These are phyloP conservation scores for Corchorus capsularis DNA, from an alignment of 345 rosid genomes.

Conservation along the genomic window DNA sequence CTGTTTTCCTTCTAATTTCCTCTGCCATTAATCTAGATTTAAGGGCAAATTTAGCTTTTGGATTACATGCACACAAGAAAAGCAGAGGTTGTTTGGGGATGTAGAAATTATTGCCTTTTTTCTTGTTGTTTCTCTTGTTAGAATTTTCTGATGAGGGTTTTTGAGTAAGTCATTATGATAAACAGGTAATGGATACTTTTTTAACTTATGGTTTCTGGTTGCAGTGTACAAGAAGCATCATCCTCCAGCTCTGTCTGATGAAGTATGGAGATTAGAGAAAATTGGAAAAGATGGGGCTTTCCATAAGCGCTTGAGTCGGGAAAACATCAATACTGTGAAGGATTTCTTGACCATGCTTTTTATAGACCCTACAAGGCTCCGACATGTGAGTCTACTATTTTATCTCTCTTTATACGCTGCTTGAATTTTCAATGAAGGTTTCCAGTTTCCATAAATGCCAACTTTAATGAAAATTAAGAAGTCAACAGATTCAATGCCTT, in stretches of 20 bases:
- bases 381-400: conserved; percentile 54
- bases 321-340: conserved; percentile 72
- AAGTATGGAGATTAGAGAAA: conserved; percentile 98
- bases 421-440: not conserved
- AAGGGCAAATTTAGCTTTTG: not conserved
- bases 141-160: not conserved
- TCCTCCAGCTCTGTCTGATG: conserved; percentile 83
- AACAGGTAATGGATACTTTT: conserved; percentile 1
- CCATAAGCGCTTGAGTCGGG: conserved; percentile 75
- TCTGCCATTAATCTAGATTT: not conserved
- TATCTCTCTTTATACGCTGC: not conserved
- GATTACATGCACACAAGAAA: not conserved
- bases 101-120: not conserved
- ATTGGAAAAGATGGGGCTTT: conserved; percentile 99
- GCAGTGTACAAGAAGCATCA: conserved; percentile 97
- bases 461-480: not conserved
- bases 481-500: not conserved
- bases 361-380: conserved; percentile 71
- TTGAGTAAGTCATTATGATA: not conserved
- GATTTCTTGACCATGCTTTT: conserved; percentile 75
- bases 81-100: not conserved
- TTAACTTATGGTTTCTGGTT: conserved; percentile 26
- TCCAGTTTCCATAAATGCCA: not conserved
- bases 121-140: not conserved
- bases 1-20: not conserved